A percentile compares a stretch with the other conserved stretches of the same genome.
Evolutionary conservation across 2,329 filamentous ascomycete genomes (phyloP).

Genomic region (Apiospora aurea): DNA sequence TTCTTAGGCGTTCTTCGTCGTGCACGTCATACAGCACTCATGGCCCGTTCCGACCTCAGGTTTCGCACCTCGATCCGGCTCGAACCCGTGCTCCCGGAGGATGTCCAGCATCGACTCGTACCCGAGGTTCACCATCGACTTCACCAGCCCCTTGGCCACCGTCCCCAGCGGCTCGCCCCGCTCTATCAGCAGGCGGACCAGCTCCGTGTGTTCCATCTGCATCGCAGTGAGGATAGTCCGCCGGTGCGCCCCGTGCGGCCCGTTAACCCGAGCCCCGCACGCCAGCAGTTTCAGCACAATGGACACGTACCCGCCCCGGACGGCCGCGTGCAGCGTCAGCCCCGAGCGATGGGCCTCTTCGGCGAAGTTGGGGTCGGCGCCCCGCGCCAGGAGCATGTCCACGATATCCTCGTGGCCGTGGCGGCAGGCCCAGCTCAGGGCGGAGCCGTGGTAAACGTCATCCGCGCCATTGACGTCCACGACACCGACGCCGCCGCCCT

Average conservation of each 20-base stretch:
- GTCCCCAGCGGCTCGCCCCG: not conserved
- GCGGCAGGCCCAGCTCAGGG: not conserved
- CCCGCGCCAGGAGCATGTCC: slow-evolving; percentile 1
- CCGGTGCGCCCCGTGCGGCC: too few species aligned
- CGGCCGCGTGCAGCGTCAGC: too few species aligned
- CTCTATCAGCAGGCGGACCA: not conserved
- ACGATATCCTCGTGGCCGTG: not conserved
- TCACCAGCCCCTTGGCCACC: not conserved
- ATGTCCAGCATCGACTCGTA: not conserved
- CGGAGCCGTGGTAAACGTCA: not conserved
- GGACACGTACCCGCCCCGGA: not conserved
- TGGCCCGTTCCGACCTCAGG: not conserved
- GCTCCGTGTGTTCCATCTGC: not conserved
- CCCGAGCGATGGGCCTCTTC: not conserved
- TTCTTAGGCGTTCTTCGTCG: not conserved
- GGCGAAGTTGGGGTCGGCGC: not conserved
- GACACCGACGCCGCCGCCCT: not conserved
- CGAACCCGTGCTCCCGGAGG: not conserved
- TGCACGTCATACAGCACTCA: not conserved
- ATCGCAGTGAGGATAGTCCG: too few species aligned
- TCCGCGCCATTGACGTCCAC: too few species aligned
- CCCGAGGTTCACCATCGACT: not conserved
- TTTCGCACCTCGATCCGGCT: not conserved
- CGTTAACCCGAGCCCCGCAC: not conserved
- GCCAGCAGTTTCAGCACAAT: not conserved